Base-by-base conservation (phyloP, 371 early-diverging fungal species). In the Fennellomyces sp. region DNA sequence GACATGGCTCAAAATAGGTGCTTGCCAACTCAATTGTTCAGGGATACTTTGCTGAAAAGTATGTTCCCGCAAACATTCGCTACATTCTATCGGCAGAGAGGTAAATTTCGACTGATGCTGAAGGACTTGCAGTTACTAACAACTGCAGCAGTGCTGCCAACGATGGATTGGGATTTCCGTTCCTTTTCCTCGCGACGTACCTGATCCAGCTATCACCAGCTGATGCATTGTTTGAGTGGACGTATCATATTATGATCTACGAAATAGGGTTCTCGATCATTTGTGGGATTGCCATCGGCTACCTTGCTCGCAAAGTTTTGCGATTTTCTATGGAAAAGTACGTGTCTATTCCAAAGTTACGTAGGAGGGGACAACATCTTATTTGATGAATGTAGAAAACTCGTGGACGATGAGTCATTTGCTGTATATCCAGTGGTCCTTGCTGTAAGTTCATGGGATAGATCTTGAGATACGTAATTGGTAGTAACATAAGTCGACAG, bases 1-100 rank as follows among this genome's bases (percentile, higher is more conserved):
- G n/a, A 17, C 26, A 26, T 48, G 48, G n/a, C 33, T n/a, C 13
- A 30, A 15, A 30, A 26, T 56, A 82, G 82, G 75, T 98, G 6
- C 70, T 99, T 52, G 92, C 97, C 56, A 95, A 93, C 77, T 90
- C 93, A 2, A 91, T 98, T 19, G 89, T 98, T 8, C 94, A 94
- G 65, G 98, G 99, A 13, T 81, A 87, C 49, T 97, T 96, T 83
- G 97, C 99, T 1, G 95, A 94, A 63, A 85, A 85, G 55, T 84
- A 94, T 55, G 91, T 99, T 10, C 94, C 97, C 0, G 60, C 70
- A 10, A 69, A 90, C 41, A 79, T 98, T 12, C 89, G 97, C 26
- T 70, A 93, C 55, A 71, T 97, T 7, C 72, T 99, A 17, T 83
- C 92, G 0, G 92, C 92, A 12, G 99, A 99, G 68, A 86, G 80